Conservation (phyloP, 2,329 filamentous ascomycete genomes). For the Sporothrix globosa region DNA sequence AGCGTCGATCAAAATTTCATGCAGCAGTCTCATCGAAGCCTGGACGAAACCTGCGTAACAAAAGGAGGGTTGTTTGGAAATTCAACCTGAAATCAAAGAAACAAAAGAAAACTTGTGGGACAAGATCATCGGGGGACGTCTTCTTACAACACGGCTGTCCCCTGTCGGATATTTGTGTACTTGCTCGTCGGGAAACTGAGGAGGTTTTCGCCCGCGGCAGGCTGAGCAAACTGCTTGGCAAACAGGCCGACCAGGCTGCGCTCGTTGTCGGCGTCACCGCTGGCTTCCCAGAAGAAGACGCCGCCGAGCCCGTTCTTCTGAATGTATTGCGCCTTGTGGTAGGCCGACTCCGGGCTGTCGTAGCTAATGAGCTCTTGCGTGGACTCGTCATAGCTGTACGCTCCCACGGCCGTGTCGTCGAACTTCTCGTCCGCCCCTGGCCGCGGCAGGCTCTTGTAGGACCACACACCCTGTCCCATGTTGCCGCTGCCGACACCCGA, state of each 20-base stretch:
- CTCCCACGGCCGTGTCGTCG: conserved; percentile 63
- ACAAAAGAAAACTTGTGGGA: background rate
- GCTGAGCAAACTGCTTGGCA: conserved; percentile 53
- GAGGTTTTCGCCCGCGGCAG: conserved; percentile 58
- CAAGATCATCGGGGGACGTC: background rate
- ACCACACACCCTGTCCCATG: conserved; percentile 66
- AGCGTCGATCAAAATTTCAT: background rate
- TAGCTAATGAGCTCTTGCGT: conserved; percentile 70
- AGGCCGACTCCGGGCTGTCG: conserved; percentile 62
- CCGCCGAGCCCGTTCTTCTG: conserved; percentile 65
- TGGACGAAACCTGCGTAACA: background rate
- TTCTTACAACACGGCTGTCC: background rate
- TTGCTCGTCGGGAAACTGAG: conserved; percentile 59
- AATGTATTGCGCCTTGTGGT: conserved; percentile 67
- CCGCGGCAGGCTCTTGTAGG: conserved; percentile 72
- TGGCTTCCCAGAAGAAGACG: conserved; percentile 84
- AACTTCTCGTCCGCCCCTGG: conserved; percentile 59
- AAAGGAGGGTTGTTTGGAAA: background rate
- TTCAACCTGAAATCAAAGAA: background rate
- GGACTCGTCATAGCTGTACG: conserved; percentile 69
- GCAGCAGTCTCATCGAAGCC: background rate
- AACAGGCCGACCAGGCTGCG: conserved; percentile 63
- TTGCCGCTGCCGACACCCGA: conserved; percentile 64
- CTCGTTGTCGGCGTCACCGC: conserved; percentile 60
- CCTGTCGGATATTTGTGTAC: conserved; percentile 58